Percentiles rank a stretch among this genome's conserved stretches.
Evolutionary conservation across 441 rosid genomes (phyloP).

Genomic region (Pelargonium myrrhifolium): DNA sequence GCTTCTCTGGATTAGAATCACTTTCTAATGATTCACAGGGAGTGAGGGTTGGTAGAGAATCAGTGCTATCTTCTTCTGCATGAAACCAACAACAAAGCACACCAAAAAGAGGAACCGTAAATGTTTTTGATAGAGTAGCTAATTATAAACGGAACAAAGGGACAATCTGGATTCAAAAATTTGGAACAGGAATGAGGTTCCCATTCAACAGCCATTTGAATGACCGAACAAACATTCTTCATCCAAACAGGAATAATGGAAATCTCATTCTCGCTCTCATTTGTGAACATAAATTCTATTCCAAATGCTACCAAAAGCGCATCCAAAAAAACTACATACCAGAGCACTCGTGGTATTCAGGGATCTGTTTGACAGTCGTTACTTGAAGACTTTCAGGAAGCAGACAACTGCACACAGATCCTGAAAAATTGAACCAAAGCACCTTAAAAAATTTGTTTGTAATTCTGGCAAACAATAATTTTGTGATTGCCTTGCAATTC

Average conservation of each 20-base stretch:
- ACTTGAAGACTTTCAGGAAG: conserved; percentile 84
- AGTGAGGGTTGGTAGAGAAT: conserved; percentile 31
- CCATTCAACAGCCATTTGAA: no score
- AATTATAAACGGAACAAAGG: background rate
- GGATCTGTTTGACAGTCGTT: conserved; percentile 54
- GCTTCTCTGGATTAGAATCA: conserved; percentile 48
- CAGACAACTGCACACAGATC: conserved; percentile 61
- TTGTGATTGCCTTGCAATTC: no score
- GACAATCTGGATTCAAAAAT: no score
- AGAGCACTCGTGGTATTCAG: conserved; percentile 45
- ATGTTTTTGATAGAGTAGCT: background rate
- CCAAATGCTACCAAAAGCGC: no score
- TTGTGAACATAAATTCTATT: no score
- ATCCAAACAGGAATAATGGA: no score
- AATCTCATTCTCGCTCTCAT: no score
- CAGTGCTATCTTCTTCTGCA: conserved; percentile 40
- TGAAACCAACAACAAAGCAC: conserved; percentile 9
- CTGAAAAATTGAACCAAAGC: conserved; percentile 24
- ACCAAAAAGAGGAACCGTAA: no score
- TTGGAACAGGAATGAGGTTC: no score
- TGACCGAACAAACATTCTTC: no score
- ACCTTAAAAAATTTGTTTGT: no score
- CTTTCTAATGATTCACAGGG: conserved; percentile 35
- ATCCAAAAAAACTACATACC: conserved; percentile 28
- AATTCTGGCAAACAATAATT: no score